phyloP scores from a whole-genome alignment of 441 rosid genomes.

The Gossypium gossypioides region DNA sequence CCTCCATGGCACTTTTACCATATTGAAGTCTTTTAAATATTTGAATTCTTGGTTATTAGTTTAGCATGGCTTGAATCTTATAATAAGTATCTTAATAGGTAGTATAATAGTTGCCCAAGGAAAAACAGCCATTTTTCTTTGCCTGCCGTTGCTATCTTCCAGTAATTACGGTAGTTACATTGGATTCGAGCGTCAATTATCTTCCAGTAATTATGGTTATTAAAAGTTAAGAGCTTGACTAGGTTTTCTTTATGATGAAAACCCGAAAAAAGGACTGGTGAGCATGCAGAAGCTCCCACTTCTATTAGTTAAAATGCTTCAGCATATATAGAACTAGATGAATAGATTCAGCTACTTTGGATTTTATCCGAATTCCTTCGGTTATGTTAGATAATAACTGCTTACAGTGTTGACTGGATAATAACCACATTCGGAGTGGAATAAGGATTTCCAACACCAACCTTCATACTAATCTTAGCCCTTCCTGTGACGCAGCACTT shows the following conservation, averaged over 20 bases:
- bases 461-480: constrained; percentile 47
- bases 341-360: constrained; percentile 11
- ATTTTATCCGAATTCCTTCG: constrained; percentile 2
- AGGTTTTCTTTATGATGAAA: constrained; percentile 21
- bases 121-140: constrained; percentile 19
- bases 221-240: constrained; percentile 12
- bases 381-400: constrained; percentile 44
- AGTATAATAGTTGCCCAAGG: background rate
- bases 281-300: constrained; percentile 11
- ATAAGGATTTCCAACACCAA: constrained; percentile 32
- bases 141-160: constrained; percentile 12
- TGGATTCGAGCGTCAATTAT: constrained; percentile 13
- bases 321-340: constrained; percentile 15
- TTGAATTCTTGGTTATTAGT: too few relatives aligned
- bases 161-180: constrained; percentile 23
- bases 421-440: constrained; percentile 37
- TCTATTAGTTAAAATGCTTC: constrained; percentile 15
- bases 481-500: constrained; percentile 60
- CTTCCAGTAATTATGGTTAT: constrained; percentile 9
- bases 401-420: constrained; percentile 51
- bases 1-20: too few relatives aligned
- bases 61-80: too few relatives aligned
- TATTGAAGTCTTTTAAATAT: too few relatives aligned
- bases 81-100: background rate
- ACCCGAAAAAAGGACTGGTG: constrained; percentile 14